Evolutionary conservation across 495 filamentous ascomycete species (phyloP).

Genomic region (Penicillium verhagenii): DNA sequence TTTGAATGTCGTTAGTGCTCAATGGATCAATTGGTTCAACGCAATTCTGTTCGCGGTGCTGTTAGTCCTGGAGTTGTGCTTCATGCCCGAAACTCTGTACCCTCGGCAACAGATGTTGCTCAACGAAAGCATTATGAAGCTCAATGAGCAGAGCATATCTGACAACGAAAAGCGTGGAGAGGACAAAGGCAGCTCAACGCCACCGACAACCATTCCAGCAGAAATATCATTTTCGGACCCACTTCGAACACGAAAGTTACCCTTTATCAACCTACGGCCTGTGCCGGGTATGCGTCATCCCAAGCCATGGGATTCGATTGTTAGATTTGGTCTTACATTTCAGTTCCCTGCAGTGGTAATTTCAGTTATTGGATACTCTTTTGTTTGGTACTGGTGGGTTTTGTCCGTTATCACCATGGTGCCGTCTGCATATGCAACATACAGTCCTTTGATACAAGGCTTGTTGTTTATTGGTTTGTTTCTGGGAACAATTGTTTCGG

Average conservation of each 20-base stretch:
- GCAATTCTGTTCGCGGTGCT: constrained; percentile 56
- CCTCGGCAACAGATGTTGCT: constrained; percentile 44
- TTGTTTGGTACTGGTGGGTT: constrained; percentile 65
- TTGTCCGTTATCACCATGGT: constrained; percentile 59
- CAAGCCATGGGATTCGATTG: constrained; percentile 48
- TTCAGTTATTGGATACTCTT: constrained; percentile 51
- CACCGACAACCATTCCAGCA: background rate
- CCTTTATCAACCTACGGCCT: constrained; percentile 49
- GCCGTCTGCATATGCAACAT: constrained; percentile 55
- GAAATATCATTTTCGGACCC: constrained; percentile 19
- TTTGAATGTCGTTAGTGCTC: constrained; percentile 45
- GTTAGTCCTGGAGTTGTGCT: constrained; percentile 49
- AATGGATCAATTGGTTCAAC: constrained; percentile 60
- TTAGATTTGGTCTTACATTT: constrained; percentile 50
- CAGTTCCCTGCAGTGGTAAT: constrained; percentile 46
- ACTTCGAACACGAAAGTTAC: constrained; percentile 47
- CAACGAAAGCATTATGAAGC: background rate
- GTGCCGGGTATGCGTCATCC: constrained; percentile 56
- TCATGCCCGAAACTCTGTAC: constrained; percentile 62
- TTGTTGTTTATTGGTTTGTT: constrained; percentile 58
- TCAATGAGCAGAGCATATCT: background rate
- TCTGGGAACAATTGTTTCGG: constrained; percentile 54
- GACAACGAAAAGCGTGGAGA: constrained; percentile 30
- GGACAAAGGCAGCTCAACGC: background rate
- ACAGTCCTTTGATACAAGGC: constrained; percentile 55